Evolutionary conservation across 306 rosid species (phyloP).

Genomic region (Castanea sativa): DNA sequence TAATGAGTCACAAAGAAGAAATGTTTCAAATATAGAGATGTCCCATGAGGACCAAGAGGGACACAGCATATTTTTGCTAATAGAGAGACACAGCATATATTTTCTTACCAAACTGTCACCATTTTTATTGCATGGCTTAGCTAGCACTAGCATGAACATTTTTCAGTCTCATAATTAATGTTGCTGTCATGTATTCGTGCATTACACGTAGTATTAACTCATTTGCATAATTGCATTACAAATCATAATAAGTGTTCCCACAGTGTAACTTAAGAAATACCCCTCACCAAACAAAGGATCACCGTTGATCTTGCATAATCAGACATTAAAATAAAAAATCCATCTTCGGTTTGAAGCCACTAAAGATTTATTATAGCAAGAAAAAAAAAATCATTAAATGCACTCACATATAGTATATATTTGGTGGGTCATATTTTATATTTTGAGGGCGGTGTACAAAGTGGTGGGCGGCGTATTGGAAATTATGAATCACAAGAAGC

Average conservation of each 20-base stretch:
- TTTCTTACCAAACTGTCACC: neutral
- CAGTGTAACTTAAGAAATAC: neutral
- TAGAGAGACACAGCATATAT: too few species aligned
- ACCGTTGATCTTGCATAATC: neutral
- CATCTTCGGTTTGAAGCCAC: neutral
- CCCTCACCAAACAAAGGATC: neutral
- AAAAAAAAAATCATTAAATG: too few species aligned
- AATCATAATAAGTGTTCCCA: neutral
- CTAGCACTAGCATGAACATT: neutral
- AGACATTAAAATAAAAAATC: neutral
- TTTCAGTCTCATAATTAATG: neutral
- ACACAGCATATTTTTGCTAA: too few species aligned
- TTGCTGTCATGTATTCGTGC: conserved; percentile 9
- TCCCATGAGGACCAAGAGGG: too few species aligned
- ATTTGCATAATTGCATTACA: conserved; percentile 12
- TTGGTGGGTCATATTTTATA: too few species aligned
- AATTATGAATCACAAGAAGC: neutral
- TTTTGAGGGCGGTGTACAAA: too few species aligned
- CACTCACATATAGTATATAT: too few species aligned
- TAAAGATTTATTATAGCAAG: too few species aligned
- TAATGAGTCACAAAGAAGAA: too few species aligned
- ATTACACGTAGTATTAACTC: conserved; percentile 4
- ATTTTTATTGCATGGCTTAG: neutral
- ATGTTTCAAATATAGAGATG: too few species aligned
- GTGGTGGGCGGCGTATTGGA: too few species aligned